Conservation (phyloP, 2,329 filamentous ascomycete genomes). For the Microdochium bolleyi region DNA sequence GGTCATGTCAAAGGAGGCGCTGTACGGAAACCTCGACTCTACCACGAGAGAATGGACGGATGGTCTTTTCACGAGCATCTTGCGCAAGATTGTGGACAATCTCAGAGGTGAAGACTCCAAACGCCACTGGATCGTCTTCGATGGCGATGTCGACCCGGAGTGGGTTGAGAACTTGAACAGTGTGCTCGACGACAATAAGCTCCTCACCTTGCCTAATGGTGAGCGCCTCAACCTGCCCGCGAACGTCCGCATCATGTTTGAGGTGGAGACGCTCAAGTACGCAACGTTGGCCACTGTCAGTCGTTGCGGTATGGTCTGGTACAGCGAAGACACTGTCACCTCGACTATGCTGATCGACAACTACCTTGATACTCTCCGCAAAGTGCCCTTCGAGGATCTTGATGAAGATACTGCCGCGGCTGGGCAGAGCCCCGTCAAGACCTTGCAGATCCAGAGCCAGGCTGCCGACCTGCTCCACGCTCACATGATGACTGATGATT, state of each 20-base stretch:
- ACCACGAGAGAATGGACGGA: slow-evolving; percentile 99
- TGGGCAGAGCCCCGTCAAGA: slow-evolving; percentile 69
- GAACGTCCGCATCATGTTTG: slow-evolving; percentile 99
- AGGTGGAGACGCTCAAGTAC: slow-evolving; percentile 96
- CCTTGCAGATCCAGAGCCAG: slow-evolving; percentile 68
- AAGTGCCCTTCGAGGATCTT: slow-evolving; percentile 83
- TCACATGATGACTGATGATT: slow-evolving; percentile 69
- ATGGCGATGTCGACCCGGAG: slow-evolving; percentile 97
- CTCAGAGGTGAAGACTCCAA: slow-evolving; percentile 94
- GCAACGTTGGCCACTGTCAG: slow-evolving; percentile 97
- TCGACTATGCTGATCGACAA: slow-evolving; percentile 87
- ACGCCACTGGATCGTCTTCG: slow-evolving; percentile 98
- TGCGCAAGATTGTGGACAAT: slow-evolving; percentile 98
- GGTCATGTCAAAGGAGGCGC: slow-evolving; percentile 97
- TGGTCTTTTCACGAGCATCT: slow-evolving; percentile 92
- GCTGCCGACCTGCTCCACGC: slow-evolving; percentile 72
- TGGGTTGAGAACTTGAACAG: slow-evolving; percentile 99
- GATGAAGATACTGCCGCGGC: slow-evolving; percentile 82
- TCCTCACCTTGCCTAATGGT: slow-evolving; percentile 93
- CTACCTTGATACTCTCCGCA: slow-evolving; percentile 78
- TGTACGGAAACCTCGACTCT: slow-evolving; percentile 92
- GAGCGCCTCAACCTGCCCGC: slow-evolving; percentile 90
- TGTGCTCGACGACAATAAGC: slow-evolving; percentile 97
- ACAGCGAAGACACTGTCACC: slow-evolving; percentile 95
- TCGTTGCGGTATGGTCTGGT: slow-evolving; percentile 99